phyloP scores from a whole-genome alignment of 176 grass and related monocot species.

The Oryza coarctata region DNA sequence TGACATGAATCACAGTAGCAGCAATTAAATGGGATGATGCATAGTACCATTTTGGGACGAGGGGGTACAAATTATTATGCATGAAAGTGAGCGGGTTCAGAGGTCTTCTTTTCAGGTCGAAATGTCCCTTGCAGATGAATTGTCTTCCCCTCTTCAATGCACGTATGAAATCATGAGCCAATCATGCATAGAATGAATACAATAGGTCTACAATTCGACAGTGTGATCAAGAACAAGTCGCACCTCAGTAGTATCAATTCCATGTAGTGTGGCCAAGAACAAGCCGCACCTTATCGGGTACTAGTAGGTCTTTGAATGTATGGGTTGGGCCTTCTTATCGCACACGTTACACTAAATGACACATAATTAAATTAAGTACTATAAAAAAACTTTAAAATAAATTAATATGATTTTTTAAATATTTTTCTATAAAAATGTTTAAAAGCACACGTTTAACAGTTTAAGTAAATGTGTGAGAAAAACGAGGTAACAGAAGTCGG shows the following conservation, averaged over 20 bases:
- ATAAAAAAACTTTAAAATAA: no score
- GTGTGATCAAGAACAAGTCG: not conserved
- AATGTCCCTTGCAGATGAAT: slow-evolving; percentile 5
- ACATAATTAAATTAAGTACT: no score
- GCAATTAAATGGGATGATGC: not conserved
- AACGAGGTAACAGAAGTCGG: no score
- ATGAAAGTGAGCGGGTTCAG: not conserved
- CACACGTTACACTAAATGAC: no score
- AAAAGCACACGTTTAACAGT: no score
- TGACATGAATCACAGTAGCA: not conserved
- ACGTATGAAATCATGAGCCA: not conserved
- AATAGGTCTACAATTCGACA: not conserved
- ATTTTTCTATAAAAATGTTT: no score
- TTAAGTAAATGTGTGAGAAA: no score
- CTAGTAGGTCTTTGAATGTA: no score
- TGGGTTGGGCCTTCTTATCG: no score
- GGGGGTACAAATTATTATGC: not conserved
- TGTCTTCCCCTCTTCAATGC: not conserved
- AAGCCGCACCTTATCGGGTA: not conserved
- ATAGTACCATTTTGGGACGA: no score
- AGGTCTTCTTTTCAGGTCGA: slow-evolving; percentile 22
- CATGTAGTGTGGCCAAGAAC: not conserved
- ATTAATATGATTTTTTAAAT: no score
- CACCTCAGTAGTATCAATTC: not conserved
- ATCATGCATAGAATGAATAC: not conserved